phyloP scores from a whole-genome alignment of 2,329 filamentous ascomycete genomes.

The Aspergillus felis region DNA sequence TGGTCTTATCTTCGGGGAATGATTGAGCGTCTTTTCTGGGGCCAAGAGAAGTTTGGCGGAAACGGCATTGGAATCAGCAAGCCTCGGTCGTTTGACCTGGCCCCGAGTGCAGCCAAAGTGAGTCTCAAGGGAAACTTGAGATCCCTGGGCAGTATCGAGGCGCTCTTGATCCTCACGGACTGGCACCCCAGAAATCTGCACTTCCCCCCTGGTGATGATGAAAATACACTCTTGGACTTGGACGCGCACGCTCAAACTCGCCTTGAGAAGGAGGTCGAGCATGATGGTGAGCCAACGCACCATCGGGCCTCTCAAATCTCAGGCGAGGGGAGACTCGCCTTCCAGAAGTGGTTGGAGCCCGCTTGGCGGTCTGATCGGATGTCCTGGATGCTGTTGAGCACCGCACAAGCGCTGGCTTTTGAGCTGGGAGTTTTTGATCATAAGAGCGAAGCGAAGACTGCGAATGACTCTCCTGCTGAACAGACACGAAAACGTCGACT shows the following conservation, averaged over 20 bases:
- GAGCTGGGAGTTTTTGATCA: slow-evolving; percentile 95
- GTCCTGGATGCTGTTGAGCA: slow-evolving; percentile 96
- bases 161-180: slow-evolving; percentile 87
- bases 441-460: slow-evolving; percentile 67
- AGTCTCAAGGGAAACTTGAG: slow-evolving; percentile 70
- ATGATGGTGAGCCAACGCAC: slow-evolving; percentile 38
- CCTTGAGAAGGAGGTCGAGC: slow-evolving; percentile 44
- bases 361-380: slow-evolving; percentile 92
- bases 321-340: slow-evolving; percentile 72
- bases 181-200: slow-evolving; percentile 95
- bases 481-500: slow-evolving; percentile 79
- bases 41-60: slow-evolving; percentile 90
- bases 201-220: slow-evolving; percentile 72
- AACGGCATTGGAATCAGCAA: slow-evolving; percentile 58
- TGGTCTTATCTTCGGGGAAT: slow-evolving; percentile 94
- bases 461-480: slow-evolving; percentile 48
- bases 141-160: slow-evolving; percentile 90
- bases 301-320: slow-evolving; percentile 51
- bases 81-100: slow-evolving; percentile 66
- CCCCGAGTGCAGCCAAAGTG: slow-evolving; percentile 49
- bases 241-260: slow-evolving; percentile 64
- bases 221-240: slow-evolving; percentile 61
- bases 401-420: slow-evolving; percentile 82
- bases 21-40: slow-evolving; percentile 93
- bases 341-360: slow-evolving; percentile 94